Evolutionary conservation across 108 stramenopile genomes (phyloP), one percentile per base, ranked within the genome.

Genomic region (Pseudonitzschia multiseries): DNA sequence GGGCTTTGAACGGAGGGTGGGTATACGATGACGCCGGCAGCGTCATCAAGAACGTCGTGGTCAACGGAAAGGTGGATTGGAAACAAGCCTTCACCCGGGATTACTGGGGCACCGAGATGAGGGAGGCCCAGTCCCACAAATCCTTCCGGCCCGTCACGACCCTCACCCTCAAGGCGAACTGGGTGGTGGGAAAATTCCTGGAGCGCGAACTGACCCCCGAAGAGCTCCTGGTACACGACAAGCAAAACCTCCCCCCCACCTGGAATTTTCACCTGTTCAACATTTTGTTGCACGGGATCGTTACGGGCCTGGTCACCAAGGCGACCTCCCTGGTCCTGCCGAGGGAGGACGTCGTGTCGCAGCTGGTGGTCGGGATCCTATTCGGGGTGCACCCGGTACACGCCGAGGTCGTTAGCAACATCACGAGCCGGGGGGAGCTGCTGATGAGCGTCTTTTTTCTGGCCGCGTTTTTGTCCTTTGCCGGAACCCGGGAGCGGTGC

Each of bases 321-420:
- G 65, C 81, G 2, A 65, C 81, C 14, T 67, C 59, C 13, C 76
- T 60, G 28, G 60, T 82, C 15, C 76, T 80, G 26, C 74, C 61
- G 56, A 31, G 10, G 33, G 33, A 21, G 9, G 61, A 40, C 61
- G n/a, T 62, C 46, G 61, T 51, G 33, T 15, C 41, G 36, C 81
- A 79, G 41, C 46, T 86, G 17, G 61, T 82, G 46, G 78, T 81
- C 0, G 85, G 85, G 3, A 65, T 77, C 27, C 41, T 82, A 13
- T 86, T 86, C 75, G 85, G 72, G 12, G 27, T 86, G 27, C 85
- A 86, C 75, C 85, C 85, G 2, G 85, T 86, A 1, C 85, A 86
- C 60, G 81, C 81, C 61, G 85, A 86, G 57, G 81, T 75, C 24
- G 85, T 86, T n/a, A 77, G 75, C 76, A 86, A 84, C 46, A 75